Base-by-base conservation (phyloP, 257 asterid genomes). In the Striga asiatica region DNA sequence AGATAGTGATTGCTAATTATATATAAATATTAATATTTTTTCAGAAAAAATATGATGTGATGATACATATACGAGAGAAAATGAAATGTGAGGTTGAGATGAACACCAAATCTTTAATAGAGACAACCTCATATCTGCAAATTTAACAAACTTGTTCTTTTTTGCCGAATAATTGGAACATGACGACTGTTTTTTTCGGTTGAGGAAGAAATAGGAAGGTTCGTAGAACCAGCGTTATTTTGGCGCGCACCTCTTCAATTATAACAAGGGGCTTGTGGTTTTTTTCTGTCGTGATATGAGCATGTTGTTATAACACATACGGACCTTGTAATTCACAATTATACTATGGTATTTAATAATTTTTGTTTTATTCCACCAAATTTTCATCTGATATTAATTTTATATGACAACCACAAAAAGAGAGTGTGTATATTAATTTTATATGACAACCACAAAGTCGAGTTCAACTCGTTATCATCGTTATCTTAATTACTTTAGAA, bases 161-260 rank as follows among this genome's bases (percentile, higher is more conserved):
- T 54, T 55, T 5, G 35, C 4, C 46, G 27, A 24, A 31, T 17
- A 21, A 41, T 1, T 50, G 8, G 13, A 32, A 18, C 4, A 9
- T 34, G 20, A 42, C 3, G 57, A n/a, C n/a, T 45, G 3, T 8
- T 54, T 22, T 25, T 32, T 32, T 5, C n/a, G 12, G 2, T 22
- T 19, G 68, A 61, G 41, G 4, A 17, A 8, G 45, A 56, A 39
- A 4, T 24, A 19, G 62, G 74, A 69, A 69, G 24, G 51, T 69
- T 69, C 74, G 18, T 2, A 56, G 69, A 69, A 69, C 22, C 28
- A 41, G 16, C 69, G 11, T 50, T 8, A 21, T 14, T 61, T 55
- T 61, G 61, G 60, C 55, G 2, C 4, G 7, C 1, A 20, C 8
- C 60, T 31, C 53, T 38, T 38, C 45, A 38, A 38, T 38, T 12